A percentile compares a stretch with the other conserved stretches of the same genome.
phyloP scores from a whole-genome alignment of 129 eudicot genomes.

The Arctium lappa region DNA sequence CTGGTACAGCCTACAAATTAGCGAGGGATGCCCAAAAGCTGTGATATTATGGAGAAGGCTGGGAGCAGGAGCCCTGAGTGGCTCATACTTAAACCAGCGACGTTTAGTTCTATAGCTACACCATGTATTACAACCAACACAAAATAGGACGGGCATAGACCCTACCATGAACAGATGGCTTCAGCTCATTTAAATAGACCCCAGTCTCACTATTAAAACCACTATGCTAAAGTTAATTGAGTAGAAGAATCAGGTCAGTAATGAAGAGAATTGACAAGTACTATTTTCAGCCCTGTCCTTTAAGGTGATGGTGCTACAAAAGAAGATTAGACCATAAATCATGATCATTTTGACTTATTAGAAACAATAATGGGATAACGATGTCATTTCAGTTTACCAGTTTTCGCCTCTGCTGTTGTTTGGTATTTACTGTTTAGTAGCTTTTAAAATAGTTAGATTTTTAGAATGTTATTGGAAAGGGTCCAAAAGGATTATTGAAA shows the following conservation, averaged over 20 bases:
- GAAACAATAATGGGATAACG: background rate
- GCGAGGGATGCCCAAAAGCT: background rate
- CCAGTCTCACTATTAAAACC: background rate
- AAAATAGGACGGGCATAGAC: background rate
- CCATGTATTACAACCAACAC: background rate
- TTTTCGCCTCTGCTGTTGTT: background rate
- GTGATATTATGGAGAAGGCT: background rate
- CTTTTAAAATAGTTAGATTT: background rate
- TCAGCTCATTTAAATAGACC: background rate
- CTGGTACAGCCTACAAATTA: background rate
- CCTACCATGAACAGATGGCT: background rate
- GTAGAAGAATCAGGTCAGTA: background rate
- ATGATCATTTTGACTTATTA: background rate
- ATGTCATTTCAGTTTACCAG: background rate
- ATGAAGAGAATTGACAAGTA: background rate
- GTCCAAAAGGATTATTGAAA: background rate
- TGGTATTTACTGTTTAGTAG: background rate
- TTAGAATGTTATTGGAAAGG: background rate
- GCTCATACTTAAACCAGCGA: background rate
- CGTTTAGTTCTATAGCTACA: background rate
- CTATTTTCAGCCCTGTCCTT: background rate
- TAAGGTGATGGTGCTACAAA: background rate
- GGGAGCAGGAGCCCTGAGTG: background rate
- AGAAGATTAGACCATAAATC: background rate
- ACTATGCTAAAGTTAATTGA: background rate